Percentiles rank a stretch among this genome's conserved stretches.
phyloP scores from a whole-genome alignment of 1,284 basidiomycete species.

The Cryptococcus depauperatus region DNA sequence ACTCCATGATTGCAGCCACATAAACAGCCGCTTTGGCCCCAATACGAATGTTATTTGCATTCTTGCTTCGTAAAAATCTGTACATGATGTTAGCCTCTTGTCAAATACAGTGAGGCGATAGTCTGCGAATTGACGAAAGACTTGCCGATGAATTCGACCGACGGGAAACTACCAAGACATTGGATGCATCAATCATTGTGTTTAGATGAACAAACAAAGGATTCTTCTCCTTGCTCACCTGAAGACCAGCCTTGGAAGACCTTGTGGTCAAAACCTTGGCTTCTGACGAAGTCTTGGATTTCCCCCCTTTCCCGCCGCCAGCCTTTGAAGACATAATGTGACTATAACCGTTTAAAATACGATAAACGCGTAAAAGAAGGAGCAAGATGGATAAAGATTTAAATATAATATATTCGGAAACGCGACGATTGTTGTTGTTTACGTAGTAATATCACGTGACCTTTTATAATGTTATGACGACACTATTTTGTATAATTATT shows the following conservation, averaged over 20 bases:
- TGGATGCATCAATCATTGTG: slow-evolving; percentile 3
- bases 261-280: slow-evolving; percentile 55
- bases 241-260: slow-evolving; percentile 73
- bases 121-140: background rate
- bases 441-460: too few relatives aligned
- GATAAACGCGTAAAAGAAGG: too few relatives aligned
- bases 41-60: slow-evolving; percentile 71
- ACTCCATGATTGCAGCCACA: slow-evolving; percentile 46
- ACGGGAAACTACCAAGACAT: slow-evolving; percentile 33
- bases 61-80: slow-evolving; percentile 86
- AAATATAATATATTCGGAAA: too few relatives aligned
- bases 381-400: too few relatives aligned
- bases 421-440: too few relatives aligned
- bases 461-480: too few relatives aligned
- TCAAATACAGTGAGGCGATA: background rate
- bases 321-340: slow-evolving; percentile 42
- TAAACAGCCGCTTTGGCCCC: slow-evolving; percentile 47
- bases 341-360: too few relatives aligned
- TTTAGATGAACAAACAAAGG: background rate
- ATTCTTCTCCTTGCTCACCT: slow-evolving; percentile 51
- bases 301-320: slow-evolving; percentile 47
- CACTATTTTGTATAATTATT: too few relatives aligned
- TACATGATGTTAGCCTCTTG: background rate
- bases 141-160: slow-evolving; percentile 41
- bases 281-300: slow-evolving; percentile 46